Conservation (phyloP, 2,329 filamentous ascomycete species). For the Coniochaeta ligniaria region DNA sequence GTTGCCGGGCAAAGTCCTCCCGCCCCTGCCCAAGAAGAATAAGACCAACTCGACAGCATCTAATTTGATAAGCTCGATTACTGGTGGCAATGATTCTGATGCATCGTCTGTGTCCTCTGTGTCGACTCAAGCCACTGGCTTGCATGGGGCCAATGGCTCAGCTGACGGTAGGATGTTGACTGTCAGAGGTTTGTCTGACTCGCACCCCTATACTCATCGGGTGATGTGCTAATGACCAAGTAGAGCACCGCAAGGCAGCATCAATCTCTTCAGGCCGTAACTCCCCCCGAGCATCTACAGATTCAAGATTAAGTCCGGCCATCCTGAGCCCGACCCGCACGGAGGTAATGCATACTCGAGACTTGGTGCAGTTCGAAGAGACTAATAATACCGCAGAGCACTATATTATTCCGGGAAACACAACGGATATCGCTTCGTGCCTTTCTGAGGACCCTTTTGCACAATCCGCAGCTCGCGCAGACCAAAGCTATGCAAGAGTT, state of each 20-base stretch:
- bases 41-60: conserved; percentile 66
- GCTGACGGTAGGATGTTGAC: conserved; percentile 27
- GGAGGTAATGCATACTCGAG: conserved; percentile 12
- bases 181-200: conserved; percentile 28
- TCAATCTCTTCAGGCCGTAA: conserved; percentile 27
- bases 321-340: conserved; percentile 15
- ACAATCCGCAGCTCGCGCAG: conserved; percentile 75
- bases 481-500: conserved; percentile 84
- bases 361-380: neutral
- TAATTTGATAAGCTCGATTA: conserved; percentile 43
- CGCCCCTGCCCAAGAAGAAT: conserved; percentile 85
- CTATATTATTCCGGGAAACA: conserved; percentile 73
- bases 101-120: conserved; percentile 73
- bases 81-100: conserved; percentile 63
- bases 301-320: conserved; percentile 26
- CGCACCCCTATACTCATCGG: neutral
- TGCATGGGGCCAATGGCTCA: conserved; percentile 13
- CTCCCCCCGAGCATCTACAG: conserved; percentile 37
- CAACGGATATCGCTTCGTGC: conserved; percentile 88
- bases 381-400: conserved; percentile 13
- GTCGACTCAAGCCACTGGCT: conserved; percentile 58
- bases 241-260: conserved; percentile 28
- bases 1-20: conserved; percentile 82
- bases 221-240: neutral
- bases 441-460: conserved; percentile 78